Evolutionary conservation across 495 filamentous ascomycete species (phyloP), one percentile per base, ranked within the genome.

Genomic region (Beverwykella pulmonaria): DNA sequence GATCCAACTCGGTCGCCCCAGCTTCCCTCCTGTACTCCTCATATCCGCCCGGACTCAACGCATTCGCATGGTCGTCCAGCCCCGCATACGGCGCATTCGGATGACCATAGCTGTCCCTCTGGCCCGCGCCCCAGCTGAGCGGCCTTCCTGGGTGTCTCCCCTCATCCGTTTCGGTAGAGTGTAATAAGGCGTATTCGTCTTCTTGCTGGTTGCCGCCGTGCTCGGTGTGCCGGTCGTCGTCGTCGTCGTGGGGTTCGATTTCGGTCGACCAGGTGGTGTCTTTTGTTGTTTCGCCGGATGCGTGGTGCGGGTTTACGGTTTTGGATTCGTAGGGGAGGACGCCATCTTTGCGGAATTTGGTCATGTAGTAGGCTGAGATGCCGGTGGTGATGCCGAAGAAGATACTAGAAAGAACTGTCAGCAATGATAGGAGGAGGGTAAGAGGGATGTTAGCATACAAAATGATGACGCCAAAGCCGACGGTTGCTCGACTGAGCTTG

Each of bases 401-500:
- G 32, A 97, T 74, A 76, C 92, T 96, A 56, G 32, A 17, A 60
- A n/a, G 48, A 27, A 10, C 14, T 56, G 49, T 47, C 23, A 36
- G 50, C 50, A 36, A 29, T 8, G n/a, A 25, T 59, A 20, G 55
- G 67, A 56, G 25, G 32, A 39, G 15, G 14, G 32, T 49, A n/a
- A 17, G 25, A 23, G 32, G 80, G 85, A 52, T 82, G 93, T 90
- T 84, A 23, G 81, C 86, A 47, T 83, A 96, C 92, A 87, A 91
- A 75, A 95, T 86, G 34, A 96, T 82, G 34, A 94, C 85, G 0
- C 86, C 91, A 22, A 96, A 78, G 17, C 86, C 91, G n/a, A 91
- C 87, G 15, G 87, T 87, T 15, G 86, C 89, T 57, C 90, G 88
- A 80, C 90, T 92, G 53, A 93, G 74, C 19, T 80, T 80, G 77